A percentile compares a stretch with the other conserved stretches of the same genome.
Evolutionary conservation across 2,329 filamentous ascomycete species (phyloP).

Genomic region (Pseudophaeomoniella oleicola): DNA sequence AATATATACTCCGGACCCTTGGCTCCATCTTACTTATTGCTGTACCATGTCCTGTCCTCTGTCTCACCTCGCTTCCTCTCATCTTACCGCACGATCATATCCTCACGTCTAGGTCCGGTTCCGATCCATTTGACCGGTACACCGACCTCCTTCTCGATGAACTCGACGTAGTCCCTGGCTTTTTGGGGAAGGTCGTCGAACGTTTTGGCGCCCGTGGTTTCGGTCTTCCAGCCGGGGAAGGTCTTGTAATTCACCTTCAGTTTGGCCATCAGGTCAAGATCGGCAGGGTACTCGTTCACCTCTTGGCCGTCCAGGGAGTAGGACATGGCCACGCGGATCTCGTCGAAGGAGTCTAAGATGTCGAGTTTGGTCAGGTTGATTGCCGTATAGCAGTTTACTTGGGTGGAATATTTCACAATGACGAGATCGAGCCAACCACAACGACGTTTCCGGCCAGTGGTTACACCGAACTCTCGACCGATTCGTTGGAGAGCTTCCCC

Average conservation of each 20-base stretch:
- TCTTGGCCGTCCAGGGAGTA: conserved; percentile 39
- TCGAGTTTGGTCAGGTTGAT: conserved; percentile 53
- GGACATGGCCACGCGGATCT: conserved; percentile 45
- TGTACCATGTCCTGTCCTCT: too few relatives aligned
- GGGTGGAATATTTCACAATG: conserved; percentile 46
- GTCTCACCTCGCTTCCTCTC: background rate
- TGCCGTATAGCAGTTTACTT: conserved; percentile 36
- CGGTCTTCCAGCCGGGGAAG: conserved; percentile 46
- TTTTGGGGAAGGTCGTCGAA: conserved; percentile 43
- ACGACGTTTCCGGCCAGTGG: conserved; percentile 45
- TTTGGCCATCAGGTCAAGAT: conserved; percentile 32
- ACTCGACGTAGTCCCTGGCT: conserved; percentile 46
- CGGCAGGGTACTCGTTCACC: conserved; percentile 42
- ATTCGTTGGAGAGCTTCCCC: conserved; percentile 36
- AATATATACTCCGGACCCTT: too few relatives aligned
- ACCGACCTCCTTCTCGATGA: conserved; percentile 42
- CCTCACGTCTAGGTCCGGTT: conserved; percentile 44
- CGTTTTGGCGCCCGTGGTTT: conserved; percentile 40
- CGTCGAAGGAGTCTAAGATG: conserved; percentile 47
- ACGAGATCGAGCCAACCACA: conserved; percentile 54
- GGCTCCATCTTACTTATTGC: too few relatives aligned
- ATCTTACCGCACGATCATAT: conserved; percentile 40
- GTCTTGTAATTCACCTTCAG: conserved; percentile 42
- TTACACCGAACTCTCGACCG: conserved; percentile 40
- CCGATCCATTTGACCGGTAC: conserved; percentile 49